Base-by-base conservation (phyloP, 371 early-diverging fungal species). In the Mortierella sp. region DNA sequence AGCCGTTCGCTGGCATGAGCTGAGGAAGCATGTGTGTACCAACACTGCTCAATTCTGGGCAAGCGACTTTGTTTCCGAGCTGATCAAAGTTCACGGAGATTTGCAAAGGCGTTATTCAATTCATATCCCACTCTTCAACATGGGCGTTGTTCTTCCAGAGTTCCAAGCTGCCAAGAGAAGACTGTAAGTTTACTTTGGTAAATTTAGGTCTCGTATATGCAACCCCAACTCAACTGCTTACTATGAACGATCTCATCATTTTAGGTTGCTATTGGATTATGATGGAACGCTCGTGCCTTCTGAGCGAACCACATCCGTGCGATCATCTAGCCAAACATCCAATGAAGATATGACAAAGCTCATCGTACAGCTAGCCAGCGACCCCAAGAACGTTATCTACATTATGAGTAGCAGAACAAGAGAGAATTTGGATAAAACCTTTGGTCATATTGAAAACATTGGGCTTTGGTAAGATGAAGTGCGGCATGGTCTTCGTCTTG, bases 381-480 rank as follows among this genome's bases (percentile, higher is more conserved):
- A 95, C 67, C 92, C 93, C 10, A 78, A 79, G 40, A 96, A 95
- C 82, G 70, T 88, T 28, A 92, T 96, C 17, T 95, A 92, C 73
- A 89, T 97, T 23, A 93, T 97, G 64, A 92, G 93, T 45, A 97
- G 97, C 5, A 85, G 96, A 47, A 95, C 95, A 49, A 85, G 92
- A 49, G 87, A 86, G 9, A 88, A 86, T 57, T 76, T 97, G 31
- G 94, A 96, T 29, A 77, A 87, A 13, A 90, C 91, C 85, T 85
- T 98, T 58, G 94, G 96, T 43, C 75, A 87, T 22, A 87, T 97
- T 54, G 85, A 85, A 31, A 88, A 92, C 0, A 84, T 98, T 40
- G 96, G 97, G 0, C 80, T 98, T 17, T 84, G 91, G 92, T 91
- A 81, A 58, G 76, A 26, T 10, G 1, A 5, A 28, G 28, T 23